phyloP scores from a whole-genome alignment of 2,329 filamentous ascomycete species.

The Phialocephala sp. region DNA sequence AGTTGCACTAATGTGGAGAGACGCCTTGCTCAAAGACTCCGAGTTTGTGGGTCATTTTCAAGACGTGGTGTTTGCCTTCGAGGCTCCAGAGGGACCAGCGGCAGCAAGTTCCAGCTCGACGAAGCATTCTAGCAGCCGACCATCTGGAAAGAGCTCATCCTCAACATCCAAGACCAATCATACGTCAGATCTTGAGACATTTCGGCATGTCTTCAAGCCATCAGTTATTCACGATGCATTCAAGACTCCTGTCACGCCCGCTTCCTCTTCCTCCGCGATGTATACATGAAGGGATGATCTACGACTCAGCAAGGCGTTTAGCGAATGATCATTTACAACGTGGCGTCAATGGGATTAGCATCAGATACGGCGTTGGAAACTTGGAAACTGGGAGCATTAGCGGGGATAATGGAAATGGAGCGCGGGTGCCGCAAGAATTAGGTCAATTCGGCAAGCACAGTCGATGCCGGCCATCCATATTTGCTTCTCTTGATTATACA shows the following conservation, averaged over 20 bases:
- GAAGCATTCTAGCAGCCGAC: slow-evolving; percentile 21
- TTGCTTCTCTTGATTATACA: not conserved
- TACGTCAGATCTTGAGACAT: slow-evolving; percentile 56
- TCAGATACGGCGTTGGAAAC: not conserved
- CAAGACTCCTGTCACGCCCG: slow-evolving; percentile 28
- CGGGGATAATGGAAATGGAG: not conserved
- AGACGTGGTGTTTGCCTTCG: slow-evolving; percentile 69
- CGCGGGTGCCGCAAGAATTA: not conserved
- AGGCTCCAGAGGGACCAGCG: slow-evolving; percentile 58
- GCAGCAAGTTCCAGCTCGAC: slow-evolving; percentile 48
- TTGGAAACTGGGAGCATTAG: not conserved
- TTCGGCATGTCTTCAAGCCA: slow-evolving; percentile 57
- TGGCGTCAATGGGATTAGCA: not conserved
- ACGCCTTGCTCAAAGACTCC: slow-evolving; percentile 66
- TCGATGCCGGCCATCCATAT: slow-evolving; percentile 1
- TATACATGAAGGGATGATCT: not conserved
- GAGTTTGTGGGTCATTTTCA: slow-evolving; percentile 66
- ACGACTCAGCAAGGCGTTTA: slow-evolving; percentile 4
- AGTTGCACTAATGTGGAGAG: slow-evolving; percentile 69
- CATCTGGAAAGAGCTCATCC: slow-evolving; percentile 27
- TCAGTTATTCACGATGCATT: slow-evolving; percentile 45
- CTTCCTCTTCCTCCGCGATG: slow-evolving; percentile 7
- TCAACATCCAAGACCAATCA: slow-evolving; percentile 44
- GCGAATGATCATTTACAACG: not conserved
- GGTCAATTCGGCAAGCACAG: not conserved